phyloP scores from a whole-genome alignment of 192 early-diverging fungal genomes.

The Linnemannia zychae region DNA sequence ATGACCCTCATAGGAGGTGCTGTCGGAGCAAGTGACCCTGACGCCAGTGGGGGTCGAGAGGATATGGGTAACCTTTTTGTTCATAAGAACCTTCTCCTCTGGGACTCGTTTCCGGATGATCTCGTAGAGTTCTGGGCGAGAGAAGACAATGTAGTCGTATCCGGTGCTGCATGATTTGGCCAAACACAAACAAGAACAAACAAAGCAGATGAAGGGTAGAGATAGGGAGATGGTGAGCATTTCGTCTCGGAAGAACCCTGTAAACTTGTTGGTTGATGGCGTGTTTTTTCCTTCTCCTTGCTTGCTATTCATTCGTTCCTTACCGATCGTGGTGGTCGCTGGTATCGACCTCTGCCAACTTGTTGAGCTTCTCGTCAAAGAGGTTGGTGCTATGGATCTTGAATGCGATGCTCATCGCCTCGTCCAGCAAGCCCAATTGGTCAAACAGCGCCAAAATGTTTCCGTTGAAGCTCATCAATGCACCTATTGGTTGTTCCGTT shows the following conservation, averaged over 20 bases:
- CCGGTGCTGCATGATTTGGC: background rate
- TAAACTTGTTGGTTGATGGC: no score
- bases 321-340: slow-evolving; percentile 8
- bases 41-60: background rate
- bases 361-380: slow-evolving; percentile 18
- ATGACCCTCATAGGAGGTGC: slow-evolving; percentile 21
- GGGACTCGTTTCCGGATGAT: slow-evolving; percentile 14
- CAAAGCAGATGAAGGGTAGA: background rate
- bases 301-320: background rate
- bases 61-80: slow-evolving; percentile 26
- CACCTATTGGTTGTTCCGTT: slow-evolving; percentile 20
- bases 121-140: slow-evolving; percentile 35
- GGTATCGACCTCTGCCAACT: background rate
- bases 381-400: slow-evolving; percentile 5
- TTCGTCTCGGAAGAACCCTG: no score
- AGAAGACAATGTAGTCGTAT: slow-evolving; percentile 29
- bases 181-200: background rate
- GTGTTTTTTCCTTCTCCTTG: background rate
- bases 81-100: slow-evolving; percentile 6
- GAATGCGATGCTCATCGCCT: slow-evolving; percentile 19
- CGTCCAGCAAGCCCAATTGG: slow-evolving; percentile 28
- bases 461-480: slow-evolving; percentile 28
- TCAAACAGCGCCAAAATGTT: slow-evolving; percentile 37
- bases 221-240: background rate
- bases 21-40: slow-evolving; percentile 20